phyloP scores from a whole-genome alignment of 306 rosid species.

The Cicer judaicum region DNA sequence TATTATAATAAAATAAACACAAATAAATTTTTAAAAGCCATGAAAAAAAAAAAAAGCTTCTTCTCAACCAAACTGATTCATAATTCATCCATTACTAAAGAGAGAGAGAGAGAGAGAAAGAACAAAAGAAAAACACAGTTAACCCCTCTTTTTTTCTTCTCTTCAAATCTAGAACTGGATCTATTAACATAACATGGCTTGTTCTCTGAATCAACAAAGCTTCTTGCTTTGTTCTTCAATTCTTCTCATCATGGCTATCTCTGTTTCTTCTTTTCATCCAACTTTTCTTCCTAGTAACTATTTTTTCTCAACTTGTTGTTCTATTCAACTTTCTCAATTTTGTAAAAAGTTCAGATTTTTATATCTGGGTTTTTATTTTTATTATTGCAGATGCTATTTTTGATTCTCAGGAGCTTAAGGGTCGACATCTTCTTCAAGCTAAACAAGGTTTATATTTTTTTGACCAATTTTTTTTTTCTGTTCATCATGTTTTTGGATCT shows the following conservation, averaged over 20 bases:
- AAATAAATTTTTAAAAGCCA: neutral
- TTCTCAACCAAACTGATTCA: neutral
- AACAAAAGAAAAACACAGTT: neutral
- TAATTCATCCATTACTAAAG: neutral
- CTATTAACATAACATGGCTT: conserved; percentile 47
- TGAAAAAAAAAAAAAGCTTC: neutral
- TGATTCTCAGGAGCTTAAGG: conserved; percentile 53
- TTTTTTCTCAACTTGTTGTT: neutral
- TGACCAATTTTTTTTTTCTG: neutral
- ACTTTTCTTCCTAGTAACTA: conserved; percentile 63
- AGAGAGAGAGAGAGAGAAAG: neutral
- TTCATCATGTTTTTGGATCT: conserved; percentile 35
- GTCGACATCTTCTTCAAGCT: conserved; percentile 86
- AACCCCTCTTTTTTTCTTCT: neutral
- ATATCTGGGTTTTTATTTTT: conserved; percentile 27
- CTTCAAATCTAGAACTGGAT: conserved; percentile 34
- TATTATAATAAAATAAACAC: neutral
- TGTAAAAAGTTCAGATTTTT: neutral
- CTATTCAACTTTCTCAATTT: neutral
- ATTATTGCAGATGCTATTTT: conserved; percentile 57
- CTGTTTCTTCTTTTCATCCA: conserved; percentile 59
- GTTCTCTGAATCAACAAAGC: conserved; percentile 52
- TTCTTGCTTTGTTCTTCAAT: conserved; percentile 45
- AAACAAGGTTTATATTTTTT: conserved; percentile 60
- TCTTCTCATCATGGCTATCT: conserved; percentile 51